phyloP scores from a whole-genome alignment of 2,329 filamentous ascomycete species.

The Aspergillus neoniger region DNA sequence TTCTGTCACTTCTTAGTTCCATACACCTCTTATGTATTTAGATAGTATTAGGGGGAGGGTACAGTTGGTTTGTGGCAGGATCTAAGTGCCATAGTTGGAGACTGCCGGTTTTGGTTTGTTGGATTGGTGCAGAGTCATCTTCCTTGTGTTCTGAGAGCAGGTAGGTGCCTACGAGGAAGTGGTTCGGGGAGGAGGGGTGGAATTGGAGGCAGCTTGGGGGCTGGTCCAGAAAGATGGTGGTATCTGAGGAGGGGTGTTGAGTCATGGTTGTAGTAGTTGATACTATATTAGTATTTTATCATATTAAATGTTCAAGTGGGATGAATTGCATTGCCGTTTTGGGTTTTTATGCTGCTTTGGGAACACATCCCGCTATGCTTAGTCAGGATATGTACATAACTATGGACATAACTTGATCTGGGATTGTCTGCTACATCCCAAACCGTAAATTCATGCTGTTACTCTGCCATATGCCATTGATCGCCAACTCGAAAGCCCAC shows the following conservation, averaged over 20 bases:
- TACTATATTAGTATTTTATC: no score
- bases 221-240: conserved; percentile 43
- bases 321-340: background rate
- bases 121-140: conserved; percentile 26
- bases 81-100: conserved; percentile 66
- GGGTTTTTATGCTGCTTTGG: background rate
- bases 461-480: conserved; percentile 6
- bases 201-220: conserved; percentile 51
- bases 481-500: conserved; percentile 43
- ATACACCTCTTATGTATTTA: background rate
- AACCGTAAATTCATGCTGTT: no score
- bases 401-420: no score
- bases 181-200: conserved; percentile 53
- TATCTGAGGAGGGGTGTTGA: conserved; percentile 33
- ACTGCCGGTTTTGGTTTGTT: conserved; percentile 71
- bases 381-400: background rate
- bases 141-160: conserved; percentile 54
- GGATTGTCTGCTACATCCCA: no score
- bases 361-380: background rate
- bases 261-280: conserved; percentile 10
- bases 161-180: conserved; percentile 84
- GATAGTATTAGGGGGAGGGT: background rate
- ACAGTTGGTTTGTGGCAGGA: conserved; percentile 31
- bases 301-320: background rate
- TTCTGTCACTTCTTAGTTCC: conserved; percentile 42